phyloP scores from a whole-genome alignment of 2,329 filamentous ascomycete species.

The Alternaria gansuensis region DNA sequence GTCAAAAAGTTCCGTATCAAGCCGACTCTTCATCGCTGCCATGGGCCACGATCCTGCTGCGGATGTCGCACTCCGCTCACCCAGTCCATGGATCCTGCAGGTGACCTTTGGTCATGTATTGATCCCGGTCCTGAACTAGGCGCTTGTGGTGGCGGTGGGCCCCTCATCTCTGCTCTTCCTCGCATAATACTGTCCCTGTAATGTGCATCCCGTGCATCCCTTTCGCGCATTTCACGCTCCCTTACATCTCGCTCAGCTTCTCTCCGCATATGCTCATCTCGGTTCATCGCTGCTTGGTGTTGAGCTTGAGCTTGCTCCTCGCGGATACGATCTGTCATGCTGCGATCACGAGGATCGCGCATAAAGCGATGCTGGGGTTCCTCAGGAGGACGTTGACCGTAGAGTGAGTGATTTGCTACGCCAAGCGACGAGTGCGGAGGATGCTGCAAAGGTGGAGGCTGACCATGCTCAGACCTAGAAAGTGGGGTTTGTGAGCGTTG shows the following conservation, averaged over 20 bases:
- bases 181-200: slow-evolving; percentile 35
- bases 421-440: slow-evolving; percentile 45
- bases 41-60: slow-evolving; percentile 28
- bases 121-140: slow-evolving; percentile 28
- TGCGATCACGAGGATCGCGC: slow-evolving; percentile 32
- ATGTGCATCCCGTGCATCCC: slow-evolving; percentile 30
- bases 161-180: slow-evolving; percentile 28
- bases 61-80: slow-evolving; percentile 30
- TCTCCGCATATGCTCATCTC: slow-evolving; percentile 36
- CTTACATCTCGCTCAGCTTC: slow-evolving; percentile 38
- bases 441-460: slow-evolving; percentile 44
- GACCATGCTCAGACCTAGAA: slow-evolving; percentile 40
- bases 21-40: slow-evolving; percentile 21
- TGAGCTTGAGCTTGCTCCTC: slow-evolving; percentile 40
- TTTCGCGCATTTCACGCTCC: slow-evolving; percentile 33
- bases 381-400: slow-evolving; percentile 41
- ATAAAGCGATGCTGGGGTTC: slow-evolving; percentile 40
- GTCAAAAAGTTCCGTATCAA: not conserved
- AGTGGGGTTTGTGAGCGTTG: slow-evolving; percentile 50
- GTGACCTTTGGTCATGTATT: slow-evolving; percentile 27
- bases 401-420: slow-evolving; percentile 38
- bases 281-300: slow-evolving; percentile 34
- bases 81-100: slow-evolving; percentile 35
- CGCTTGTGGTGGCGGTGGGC: slow-evolving; percentile 24
- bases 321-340: slow-evolving; percentile 42